Evolutionary conservation across 495 filamentous ascomycete genomes (phyloP).

Genomic region (Aspergillus funiculosus): DNA sequence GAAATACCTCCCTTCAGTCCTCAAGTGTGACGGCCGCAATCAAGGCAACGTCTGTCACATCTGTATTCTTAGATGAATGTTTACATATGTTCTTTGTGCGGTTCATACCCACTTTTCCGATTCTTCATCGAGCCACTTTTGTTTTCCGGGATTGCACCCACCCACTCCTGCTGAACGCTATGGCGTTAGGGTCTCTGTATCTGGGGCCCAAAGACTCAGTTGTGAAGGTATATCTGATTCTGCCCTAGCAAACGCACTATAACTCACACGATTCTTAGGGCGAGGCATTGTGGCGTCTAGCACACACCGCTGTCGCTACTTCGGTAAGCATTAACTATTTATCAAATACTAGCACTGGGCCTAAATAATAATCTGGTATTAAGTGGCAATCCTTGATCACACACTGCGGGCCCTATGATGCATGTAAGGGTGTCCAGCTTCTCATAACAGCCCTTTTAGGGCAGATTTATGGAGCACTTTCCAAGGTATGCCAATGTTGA

Average conservation of each 20-base stretch:
- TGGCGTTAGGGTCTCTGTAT: slow-evolving; percentile 47
- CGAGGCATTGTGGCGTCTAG: slow-evolving; percentile 43
- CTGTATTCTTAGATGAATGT: slow-evolving; percentile 46
- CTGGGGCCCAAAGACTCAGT: slow-evolving; percentile 43
- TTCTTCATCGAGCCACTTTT: slow-evolving; percentile 45
- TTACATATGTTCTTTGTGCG: slow-evolving; percentile 48
- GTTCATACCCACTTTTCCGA: slow-evolving; percentile 46
- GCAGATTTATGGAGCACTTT: slow-evolving; percentile 44
- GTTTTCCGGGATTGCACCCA: slow-evolving; percentile 46
- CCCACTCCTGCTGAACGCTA: slow-evolving; percentile 43
- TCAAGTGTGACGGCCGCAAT: slow-evolving; percentile 44
- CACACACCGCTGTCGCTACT: slow-evolving; percentile 45
- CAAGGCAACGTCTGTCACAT: slow-evolving; percentile 43
- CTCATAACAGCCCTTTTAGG: slow-evolving; percentile 43
- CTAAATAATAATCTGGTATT: neutral
- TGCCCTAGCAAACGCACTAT: neutral
- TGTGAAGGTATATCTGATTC: slow-evolving; percentile 23
- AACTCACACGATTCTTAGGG: slow-evolving; percentile 22
- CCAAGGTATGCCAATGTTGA: slow-evolving; percentile 26
- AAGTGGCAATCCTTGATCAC: slow-evolving; percentile 46
- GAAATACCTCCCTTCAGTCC: slow-evolving; percentile 33
- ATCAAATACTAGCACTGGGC: neutral
- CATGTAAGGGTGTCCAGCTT: slow-evolving; percentile 43
- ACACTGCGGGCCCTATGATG: slow-evolving; percentile 42
- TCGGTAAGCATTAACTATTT: slow-evolving; percentile 24